Evolutionary conservation across 129 eudicot species (phyloP).

Genomic region (Glebionis coronaria): DNA sequence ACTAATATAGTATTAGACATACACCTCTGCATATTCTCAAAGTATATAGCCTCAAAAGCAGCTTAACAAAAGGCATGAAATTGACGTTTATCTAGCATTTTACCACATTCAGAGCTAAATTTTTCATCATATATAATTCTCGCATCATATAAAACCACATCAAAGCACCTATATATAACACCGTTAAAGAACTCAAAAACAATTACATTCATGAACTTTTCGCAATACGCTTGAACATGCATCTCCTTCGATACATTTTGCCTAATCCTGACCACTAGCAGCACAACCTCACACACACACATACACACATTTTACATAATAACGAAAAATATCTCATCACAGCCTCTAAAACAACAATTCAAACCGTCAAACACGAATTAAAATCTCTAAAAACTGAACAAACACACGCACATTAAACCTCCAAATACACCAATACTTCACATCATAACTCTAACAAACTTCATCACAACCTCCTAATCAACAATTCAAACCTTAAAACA

Average conservation of each 20-base stretch:
- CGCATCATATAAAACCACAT: no score
- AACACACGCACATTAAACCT: no score
- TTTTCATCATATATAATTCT: no score
- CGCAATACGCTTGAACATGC: not conserved
- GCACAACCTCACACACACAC: not conserved
- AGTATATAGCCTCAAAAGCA: not conserved
- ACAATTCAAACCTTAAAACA: not conserved
- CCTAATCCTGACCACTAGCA: not conserved
- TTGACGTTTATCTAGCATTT: no score
- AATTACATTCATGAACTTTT: no score
- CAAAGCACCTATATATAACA: not conserved
- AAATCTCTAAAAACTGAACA: no score
- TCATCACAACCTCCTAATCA: constrained; percentile 5
- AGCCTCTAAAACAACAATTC: no score
- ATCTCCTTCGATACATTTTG: constrained; percentile 11
- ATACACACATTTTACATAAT: not conserved
- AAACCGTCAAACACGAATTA: no score
- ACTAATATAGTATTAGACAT: no score
- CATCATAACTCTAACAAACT: not conserved
- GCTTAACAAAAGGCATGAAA: not conserved
- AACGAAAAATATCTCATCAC: not conserved
- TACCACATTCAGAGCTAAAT: no score
- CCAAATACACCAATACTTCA: constrained; percentile 5
- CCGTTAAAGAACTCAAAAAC: not conserved
- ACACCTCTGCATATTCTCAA: no score